phyloP scores from a whole-genome alignment of 1,139 yeast genomes.

The Lodderomyces elongisporus region DNA sequence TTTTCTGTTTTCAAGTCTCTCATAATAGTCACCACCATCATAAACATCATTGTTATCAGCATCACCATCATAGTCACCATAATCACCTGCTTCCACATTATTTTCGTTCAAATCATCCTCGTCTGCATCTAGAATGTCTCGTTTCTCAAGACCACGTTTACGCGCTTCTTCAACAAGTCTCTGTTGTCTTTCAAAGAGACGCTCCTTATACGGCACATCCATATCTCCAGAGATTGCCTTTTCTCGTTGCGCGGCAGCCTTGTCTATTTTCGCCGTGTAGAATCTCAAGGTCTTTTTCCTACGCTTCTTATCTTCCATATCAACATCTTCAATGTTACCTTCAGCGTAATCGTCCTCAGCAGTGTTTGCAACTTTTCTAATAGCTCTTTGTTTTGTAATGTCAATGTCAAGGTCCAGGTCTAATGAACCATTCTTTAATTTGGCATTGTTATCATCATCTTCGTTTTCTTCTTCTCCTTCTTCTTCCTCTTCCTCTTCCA shows the following conservation, averaged over 20 bases:
- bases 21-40: conserved; percentile 38
- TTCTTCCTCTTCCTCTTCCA: conserved; percentile 16
- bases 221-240: conserved; percentile 74
- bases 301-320: conserved; percentile 76
- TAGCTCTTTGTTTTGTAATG: conserved; percentile 43
- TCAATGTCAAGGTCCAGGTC: conserved; percentile 34
- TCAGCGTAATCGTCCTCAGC: conserved; percentile 55
- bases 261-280: conserved; percentile 95
- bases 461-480: conserved; percentile 17
- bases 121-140: conserved; percentile 21
- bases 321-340: conserved; percentile 64
- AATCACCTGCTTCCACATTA: conserved; percentile 24
- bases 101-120: conserved; percentile 46
- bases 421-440: conserved; percentile 16
- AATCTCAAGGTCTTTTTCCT: conserved; percentile 85
- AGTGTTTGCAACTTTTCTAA: conserved; percentile 27
- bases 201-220: conserved; percentile 90
- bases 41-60: conserved; percentile 49
- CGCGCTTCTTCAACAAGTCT: conserved; percentile 84
- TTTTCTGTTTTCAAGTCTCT: conserved; percentile 46
- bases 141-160: conserved; percentile 62
- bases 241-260: conserved; percentile 53
- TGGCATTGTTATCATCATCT: conserved; percentile 6
- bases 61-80: conserved; percentile 47
- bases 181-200: conserved; percentile 84